Evolutionary conservation across 2,329 filamentous ascomycete genomes (phyloP), one percentile per base, ranked within the genome.

Genomic region (Ophiostoma montium): DNA sequence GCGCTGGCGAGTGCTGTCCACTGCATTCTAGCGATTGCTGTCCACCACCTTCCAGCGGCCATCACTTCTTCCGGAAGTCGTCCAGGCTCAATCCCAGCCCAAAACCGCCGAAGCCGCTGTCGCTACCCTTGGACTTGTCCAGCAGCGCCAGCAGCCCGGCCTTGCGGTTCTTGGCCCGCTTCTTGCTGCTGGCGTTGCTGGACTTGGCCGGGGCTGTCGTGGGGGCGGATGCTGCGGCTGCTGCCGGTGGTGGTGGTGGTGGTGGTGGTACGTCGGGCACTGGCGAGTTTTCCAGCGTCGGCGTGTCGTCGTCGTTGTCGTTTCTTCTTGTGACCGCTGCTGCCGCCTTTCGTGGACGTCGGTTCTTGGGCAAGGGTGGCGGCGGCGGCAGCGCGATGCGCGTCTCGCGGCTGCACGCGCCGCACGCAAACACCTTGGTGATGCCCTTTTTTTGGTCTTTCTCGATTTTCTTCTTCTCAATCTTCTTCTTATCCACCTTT

Each of bases 131-230:
- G 47, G 67, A 68, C 54, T 76, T 74, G 44, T 71, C 70, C n/a
- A 84, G 65, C 36, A 84, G 61, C 46, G 79, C 78, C 59, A 82
- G 76, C n/a, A 85, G 65, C 1, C 77, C 78, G 32, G 76, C 74
- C 62, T 82, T 84, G 52, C 78, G 69, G 53, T 67, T 74, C 64
- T 79, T 83, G 31, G 79, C 75, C 46, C 78, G 70, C 64, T 81
- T 82, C 63, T 78, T 81, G 64, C 50, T 51, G 32, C 18, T 50
- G 43, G 52, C 44, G 21, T 52, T 52, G 68, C 47, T 62, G 50
- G 46, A 18, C 43, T n/a, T 48, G 41, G 52, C 23, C 8, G 23
- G 39, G n/a, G 43, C 21, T 12, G 46, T 44, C 21, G 35, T n/a
- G 9, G 50, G 46, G 5, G 53, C 19, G 21, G 47, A 16, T 8